Evolutionary conservation across 495 filamentous ascomycete species (phyloP).

Genomic region (Neurospora sp.): DNA sequence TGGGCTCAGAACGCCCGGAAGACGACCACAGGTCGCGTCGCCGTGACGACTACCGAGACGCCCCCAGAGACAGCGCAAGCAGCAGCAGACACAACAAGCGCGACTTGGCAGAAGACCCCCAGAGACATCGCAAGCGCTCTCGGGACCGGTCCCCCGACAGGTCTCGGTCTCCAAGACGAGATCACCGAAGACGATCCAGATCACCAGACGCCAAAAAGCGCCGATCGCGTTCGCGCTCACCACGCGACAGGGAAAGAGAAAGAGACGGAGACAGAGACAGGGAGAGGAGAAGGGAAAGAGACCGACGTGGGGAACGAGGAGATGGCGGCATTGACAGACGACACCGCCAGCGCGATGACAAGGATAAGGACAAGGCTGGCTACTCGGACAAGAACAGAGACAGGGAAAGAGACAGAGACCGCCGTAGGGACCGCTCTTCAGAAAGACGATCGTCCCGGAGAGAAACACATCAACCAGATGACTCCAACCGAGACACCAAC

Average conservation of each 20-base stretch:
- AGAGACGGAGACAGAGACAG: constrained; percentile 9
- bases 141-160: constrained; percentile 14
- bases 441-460: not conserved
- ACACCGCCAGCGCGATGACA: not conserved
- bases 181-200: constrained; percentile 25
- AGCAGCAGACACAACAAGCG: constrained; percentile 4
- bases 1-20: constrained; percentile 11
- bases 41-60: constrained; percentile 7
- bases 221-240: constrained; percentile 19
- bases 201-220: constrained; percentile 23
- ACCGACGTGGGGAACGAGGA: constrained; percentile 1
- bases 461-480: constrained; percentile 3
- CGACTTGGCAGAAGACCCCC: constrained; percentile 8
- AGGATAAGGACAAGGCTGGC: not conserved
- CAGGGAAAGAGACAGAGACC: constrained; percentile 2
- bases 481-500: constrained; percentile 7
- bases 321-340: constrained; percentile 5
- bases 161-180: constrained; percentile 18
- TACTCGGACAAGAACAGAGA: constrained; percentile 3
- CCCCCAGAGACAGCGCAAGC: not conserved
- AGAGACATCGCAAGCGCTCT: constrained; percentile 11
- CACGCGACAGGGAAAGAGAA: constrained; percentile 8
- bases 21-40: constrained; percentile 10
- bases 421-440: constrained; percentile 1
- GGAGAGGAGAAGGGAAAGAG: constrained; percentile 5